A percentile compares a stretch with the other conserved stretches of the same genome.
Evolutionary conservation across 2,329 filamentous ascomycete genomes (phyloP).

Genomic region (Colletotrichum sp.): DNA sequence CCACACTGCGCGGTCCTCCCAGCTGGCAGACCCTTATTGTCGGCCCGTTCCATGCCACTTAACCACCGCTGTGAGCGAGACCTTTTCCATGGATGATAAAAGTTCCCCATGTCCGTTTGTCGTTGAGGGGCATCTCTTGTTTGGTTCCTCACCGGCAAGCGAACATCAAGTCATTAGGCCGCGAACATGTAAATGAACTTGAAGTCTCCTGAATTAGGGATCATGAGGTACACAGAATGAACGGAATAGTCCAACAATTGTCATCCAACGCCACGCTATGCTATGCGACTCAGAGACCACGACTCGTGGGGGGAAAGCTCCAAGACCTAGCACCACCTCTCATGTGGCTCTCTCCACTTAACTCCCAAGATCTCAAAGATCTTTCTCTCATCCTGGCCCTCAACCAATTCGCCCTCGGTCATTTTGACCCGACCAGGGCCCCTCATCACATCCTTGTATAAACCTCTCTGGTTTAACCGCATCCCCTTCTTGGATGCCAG

Average conservation of each 20-base stretch:
- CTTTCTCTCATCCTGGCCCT: constrained; percentile 74
- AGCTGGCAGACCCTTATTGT: constrained; percentile 16
- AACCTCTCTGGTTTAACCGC: constrained; percentile 82
- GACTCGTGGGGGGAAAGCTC: not conserved
- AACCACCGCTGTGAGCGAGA: not conserved
- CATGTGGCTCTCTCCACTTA: constrained; percentile 79
- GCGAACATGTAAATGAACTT: not conserved
- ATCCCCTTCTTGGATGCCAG: constrained; percentile 82
- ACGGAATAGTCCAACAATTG: not conserved
- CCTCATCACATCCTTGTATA: constrained; percentile 75
- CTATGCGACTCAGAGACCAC: not conserved
- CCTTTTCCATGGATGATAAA: not conserved
- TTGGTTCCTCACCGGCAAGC: not conserved
- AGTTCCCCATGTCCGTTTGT: not conserved
- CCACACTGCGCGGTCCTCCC: not conserved
- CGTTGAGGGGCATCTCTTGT: not conserved
- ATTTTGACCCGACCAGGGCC: constrained; percentile 62
- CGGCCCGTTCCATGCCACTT: constrained; percentile 9
- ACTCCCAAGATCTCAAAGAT: constrained; percentile 86
- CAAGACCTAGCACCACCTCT: constrained; percentile 69
- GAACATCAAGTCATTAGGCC: not conserved
- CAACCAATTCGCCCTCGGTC: constrained; percentile 72
- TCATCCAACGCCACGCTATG: constrained; percentile 8
- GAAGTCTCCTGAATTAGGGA: not conserved
- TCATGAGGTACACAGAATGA: not conserved